Evolutionary conservation across 805 yeast species (phyloP), one percentile per base, ranked within the genome.

Genomic region (Cyberlindnera mycetangii): DNA sequence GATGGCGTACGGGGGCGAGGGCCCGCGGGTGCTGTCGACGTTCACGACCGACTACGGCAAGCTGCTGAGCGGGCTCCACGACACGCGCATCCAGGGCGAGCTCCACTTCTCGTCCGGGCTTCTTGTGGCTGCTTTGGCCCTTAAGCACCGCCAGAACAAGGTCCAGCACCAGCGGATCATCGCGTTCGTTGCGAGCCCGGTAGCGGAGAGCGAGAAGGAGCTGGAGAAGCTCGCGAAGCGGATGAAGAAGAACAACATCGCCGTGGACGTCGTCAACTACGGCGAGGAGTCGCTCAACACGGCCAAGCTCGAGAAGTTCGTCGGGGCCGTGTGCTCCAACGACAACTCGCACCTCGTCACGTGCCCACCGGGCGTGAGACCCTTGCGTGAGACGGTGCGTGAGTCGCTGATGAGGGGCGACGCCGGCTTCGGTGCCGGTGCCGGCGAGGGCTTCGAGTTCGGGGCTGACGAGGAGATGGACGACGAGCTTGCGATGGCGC

Each of bases 401-500:
- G 71, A 85, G 20, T 85, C 96, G 1, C 79, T 89, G 6, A 82
- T 92, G 74, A 36, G 81, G 81, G 89, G 80, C 44, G 62, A 61
- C 36, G 77, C 28, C 7, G 14, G 71, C 16, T 77, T 72, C 3
- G 46, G 39, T 27, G 68, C 62, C 33, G 76, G 68, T 17, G 78
- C 72, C 11, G 75, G 69, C 39, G 71, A 66, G 20, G 75, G 67
- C n/a, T 80, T 79, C 67, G 88, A 81, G 45, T 75, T 83, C 59
- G 85, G 83, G 41, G 79, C 78, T 32, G 98, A 92, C 66, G 92
- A 96, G 25, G 81, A 82, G 53, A 85, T 89, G 81, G 99, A 93
- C 59, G 98, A 98, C 25, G 99, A 93, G 67, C 78, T 93, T 61
- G 99, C 98, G 0, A 74, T 93, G 73, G 99, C 98, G 1, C 77